These are phyloP conservation scores for Parathielavia appendiculata DNA, from an alignment of 495 filamentous ascomycete genomes.

Conservation along the genomic window DNA sequence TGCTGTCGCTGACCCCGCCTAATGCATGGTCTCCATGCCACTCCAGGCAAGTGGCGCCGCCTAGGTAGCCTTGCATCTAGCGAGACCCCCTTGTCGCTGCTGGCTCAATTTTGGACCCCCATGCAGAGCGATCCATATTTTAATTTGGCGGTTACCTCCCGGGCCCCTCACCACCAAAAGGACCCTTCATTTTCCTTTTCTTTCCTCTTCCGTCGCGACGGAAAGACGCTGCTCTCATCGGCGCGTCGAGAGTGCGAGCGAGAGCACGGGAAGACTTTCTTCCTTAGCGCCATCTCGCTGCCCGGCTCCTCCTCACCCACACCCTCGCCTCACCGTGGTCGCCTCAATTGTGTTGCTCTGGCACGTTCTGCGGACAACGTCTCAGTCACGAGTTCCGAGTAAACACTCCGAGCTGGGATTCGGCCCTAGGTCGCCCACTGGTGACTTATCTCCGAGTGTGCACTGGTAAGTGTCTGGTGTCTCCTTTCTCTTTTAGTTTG, in stretches of 20 bases:
- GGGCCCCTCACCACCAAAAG: conserved; percentile 22
- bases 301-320: conserved; percentile 1
- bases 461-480: conserved; percentile 16
- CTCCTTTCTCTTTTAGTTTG: conserved; percentile 4
- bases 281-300: background rate
- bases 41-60: conserved; percentile 14
- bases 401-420: conserved; percentile 11
- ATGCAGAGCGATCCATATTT: conserved; percentile 17
- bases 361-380: conserved; percentile 16
- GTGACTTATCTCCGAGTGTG: conserved; percentile 7
- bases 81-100: background rate
- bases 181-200: conserved; percentile 10
- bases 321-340: background rate
- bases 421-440: conserved; percentile 14
- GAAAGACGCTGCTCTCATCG: conserved; percentile 14
- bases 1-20: conserved; percentile 11
- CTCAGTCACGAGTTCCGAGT: conserved; percentile 8
- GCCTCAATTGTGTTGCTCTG: conserved; percentile 9
- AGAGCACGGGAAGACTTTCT: conserved; percentile 7
- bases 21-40: conserved; percentile 6
- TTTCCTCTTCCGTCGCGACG: conserved; percentile 13
- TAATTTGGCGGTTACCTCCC: conserved; percentile 16
- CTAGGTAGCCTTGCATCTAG: conserved; percentile 11
- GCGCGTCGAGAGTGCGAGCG: conserved; percentile 13
- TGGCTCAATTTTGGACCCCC: conserved; percentile 20